Base-by-base conservation (phyloP, 352 stramenopile genomes). In the Thraustochytrium sp. region DNA sequence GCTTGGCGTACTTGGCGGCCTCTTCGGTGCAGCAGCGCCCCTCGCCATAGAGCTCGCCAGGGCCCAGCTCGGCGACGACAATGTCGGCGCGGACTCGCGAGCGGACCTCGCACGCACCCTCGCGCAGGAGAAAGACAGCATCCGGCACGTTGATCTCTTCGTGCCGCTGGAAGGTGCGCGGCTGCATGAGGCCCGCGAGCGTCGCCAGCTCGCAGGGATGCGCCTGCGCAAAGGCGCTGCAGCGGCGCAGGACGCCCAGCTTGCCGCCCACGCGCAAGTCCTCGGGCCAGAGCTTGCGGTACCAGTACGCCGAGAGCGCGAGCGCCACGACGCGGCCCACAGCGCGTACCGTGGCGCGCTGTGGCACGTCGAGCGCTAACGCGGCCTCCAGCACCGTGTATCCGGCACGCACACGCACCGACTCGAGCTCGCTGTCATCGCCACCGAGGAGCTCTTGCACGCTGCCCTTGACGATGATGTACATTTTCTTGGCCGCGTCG, bases 21-120 rank as follows among this genome's bases (percentile, higher is more conserved):
- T 76, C 56, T 36, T 54, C 37, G 2, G 51, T 23, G 8, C 49
- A 82, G 31, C 56, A 51, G 37, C 78, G 46, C 11, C 37, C 42
- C 29, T 82, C 74, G 56, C 74, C 74, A 54, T 77, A 82, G 11
- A 37, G 31, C 31, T 82, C 74, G 55, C 51, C 51, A 5, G 21
- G 3, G 18, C 74, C 74, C 0, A 82, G n/a, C 23, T 73, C 74
- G 26, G 72, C 48, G 34, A 82, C 23, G 8, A 82, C 74, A 18
- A 61, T 73, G 18, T 21, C 53, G 13, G 68, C 5, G n/a, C 38
- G 5, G 36, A 29, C 44, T 11, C 53, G 31, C 23, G 68, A 46
- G 1, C 40, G 53, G 0, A 82, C 49, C 21, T 53, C 56, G 34
- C 74, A 82, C 5, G 53, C 51, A 9, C 74, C 74, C 23, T 73